phyloP scores from a whole-genome alignment of 352 stramenopile species.

The Phytophthora colocasiae region DNA sequence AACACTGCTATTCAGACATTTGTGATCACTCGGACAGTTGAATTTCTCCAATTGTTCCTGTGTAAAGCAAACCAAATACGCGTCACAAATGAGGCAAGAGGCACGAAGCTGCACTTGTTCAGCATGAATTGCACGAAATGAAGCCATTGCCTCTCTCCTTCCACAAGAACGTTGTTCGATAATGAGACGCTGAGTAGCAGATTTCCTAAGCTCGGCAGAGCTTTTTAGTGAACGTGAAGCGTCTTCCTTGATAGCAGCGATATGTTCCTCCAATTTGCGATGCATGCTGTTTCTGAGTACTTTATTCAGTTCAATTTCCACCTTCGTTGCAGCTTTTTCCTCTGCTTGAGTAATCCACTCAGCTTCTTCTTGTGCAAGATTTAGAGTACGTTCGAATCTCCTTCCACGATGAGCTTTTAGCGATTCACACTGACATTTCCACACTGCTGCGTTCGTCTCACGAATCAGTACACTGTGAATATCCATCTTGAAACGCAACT shows the following conservation, averaged over 20 bases:
- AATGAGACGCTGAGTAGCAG: constrained; percentile 7
- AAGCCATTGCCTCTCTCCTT: constrained; percentile 1
- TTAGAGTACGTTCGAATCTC: constrained; percentile 6
- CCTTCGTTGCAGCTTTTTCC: neutral
- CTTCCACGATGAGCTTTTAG: neutral
- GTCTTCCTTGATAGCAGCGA: constrained; percentile 4
- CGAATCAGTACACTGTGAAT: constrained; percentile 15
- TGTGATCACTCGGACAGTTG: neutral
- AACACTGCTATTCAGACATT: constrained; percentile 3
- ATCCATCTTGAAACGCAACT: constrained; percentile 12
- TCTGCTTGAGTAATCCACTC: constrained; percentile 7
- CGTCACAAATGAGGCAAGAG: constrained; percentile 16
- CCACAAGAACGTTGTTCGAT: constrained; percentile 3
- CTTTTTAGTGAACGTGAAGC: constrained; percentile 3
- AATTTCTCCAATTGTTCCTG: neutral
- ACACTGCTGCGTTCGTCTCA: constrained; percentile 7
- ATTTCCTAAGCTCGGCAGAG: neutral
- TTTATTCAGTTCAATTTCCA: constrained; percentile 18
- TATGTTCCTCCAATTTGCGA: constrained; percentile 14
- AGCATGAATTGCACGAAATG: constrained; percentile 2
- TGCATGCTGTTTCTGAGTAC: constrained; percentile 24
- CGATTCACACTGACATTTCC: constrained; percentile 5
- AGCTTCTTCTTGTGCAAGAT: constrained; percentile 2
- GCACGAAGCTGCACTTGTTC: neutral
- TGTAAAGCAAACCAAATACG: neutral